Evolutionary conservation across 1,139 yeast species (phyloP), one percentile per base, ranked within the genome.

Genomic region (Hansenula sp.): DNA sequence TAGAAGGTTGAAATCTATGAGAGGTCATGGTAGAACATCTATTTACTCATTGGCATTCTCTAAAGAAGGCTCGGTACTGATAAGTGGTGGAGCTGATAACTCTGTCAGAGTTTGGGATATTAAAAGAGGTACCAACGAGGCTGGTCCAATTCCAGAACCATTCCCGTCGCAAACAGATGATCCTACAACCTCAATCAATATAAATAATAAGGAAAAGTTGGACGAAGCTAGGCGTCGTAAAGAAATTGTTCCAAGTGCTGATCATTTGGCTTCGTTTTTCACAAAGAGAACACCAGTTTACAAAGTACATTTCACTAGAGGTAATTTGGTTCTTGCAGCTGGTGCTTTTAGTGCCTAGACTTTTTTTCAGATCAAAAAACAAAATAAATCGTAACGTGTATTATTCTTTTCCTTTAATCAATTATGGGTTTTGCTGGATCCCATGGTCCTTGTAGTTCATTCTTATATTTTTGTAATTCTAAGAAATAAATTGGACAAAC

Each of bases 81-180:
- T 93, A 4, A 86, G 96, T 64, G 90, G 96, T 29, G 97, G 95
- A 42, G 93, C 96, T 1, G 99, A 94, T 66, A 81, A 84, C 58
- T 83, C 96, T 3, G 95, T 93, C 3, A 75, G 99, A 55, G 96
- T 91, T 2, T 94, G 99, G 99, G 98, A 94, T 64, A 81, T 89
- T 43, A 88, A 87, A 63, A 80, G 83, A 55, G 89, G 89, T 47
- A 88, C 96, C 0, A 74, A 76, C 46, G 96, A 88, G 55, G 79
- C 84, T 2, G 88, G 89, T 5, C 83, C 91, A 2, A 86, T 81
- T 55, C 96, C 96, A 1, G 96, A 88, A 58, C 78, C 83, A 6
- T 79, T 84, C 55, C 65, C 69, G 5, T 63, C 65, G 38, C 70
- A 59, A 36, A 50, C 58, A 24, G 68, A 66, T 27, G 69, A 65